These are phyloP conservation scores for Ascocoryne sarcoides DNA, from an alignment of 2,329 filamentous ascomycete species.

Conservation along the genomic window DNA sequence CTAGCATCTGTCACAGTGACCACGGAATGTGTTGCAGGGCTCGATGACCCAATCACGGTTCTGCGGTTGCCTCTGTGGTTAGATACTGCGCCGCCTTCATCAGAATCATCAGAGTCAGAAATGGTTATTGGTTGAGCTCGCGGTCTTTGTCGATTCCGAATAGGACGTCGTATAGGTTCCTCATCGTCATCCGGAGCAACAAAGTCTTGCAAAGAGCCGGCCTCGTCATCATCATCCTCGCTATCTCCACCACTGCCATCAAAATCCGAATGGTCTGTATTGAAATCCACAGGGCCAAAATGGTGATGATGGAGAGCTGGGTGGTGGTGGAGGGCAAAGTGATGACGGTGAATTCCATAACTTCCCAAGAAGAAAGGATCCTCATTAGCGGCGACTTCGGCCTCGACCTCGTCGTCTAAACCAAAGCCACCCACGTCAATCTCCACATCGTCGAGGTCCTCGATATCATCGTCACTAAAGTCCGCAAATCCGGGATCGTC, in stretches of 20 bases:
- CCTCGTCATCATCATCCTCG: slow-evolving; percentile 23
- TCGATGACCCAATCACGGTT: slow-evolving; percentile 1
- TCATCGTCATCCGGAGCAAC: slow-evolving; percentile 22
- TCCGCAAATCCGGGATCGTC: slow-evolving; percentile 33
- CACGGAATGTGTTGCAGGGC: slow-evolving; percentile 11
- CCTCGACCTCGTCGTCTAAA: slow-evolving; percentile 8
- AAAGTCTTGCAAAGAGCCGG: slow-evolving; percentile 24
- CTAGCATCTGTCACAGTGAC: slow-evolving; percentile 15
- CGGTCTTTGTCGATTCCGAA: neutral
- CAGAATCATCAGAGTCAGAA: slow-evolving; percentile 26
- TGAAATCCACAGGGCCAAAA: neutral
- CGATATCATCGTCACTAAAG: slow-evolving; percentile 32
- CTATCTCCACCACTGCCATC: slow-evolving; percentile 12
- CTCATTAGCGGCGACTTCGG: slow-evolving; percentile 2
- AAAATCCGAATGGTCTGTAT: slow-evolving; percentile 2
- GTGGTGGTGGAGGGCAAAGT: neutral
- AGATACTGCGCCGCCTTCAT: slow-evolving; percentile 25
- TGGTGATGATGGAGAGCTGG: neutral
- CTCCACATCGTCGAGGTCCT: slow-evolving; percentile 10
- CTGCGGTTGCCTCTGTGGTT: slow-evolving; percentile 17
- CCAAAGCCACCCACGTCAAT: slow-evolving; percentile 11
- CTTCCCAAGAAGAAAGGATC: slow-evolving; percentile 1
- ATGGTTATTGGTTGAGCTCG: slow-evolving; percentile 11
- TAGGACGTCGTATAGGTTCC: slow-evolving; percentile 5
- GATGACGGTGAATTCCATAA: neutral